Percentiles rank a stretch among this genome's conserved stretches.
These are phyloP conservation scores for Diaporthe amygdali DNA, from an alignment of 2,329 filamentous ascomycete species.

Conservation along the genomic window DNA sequence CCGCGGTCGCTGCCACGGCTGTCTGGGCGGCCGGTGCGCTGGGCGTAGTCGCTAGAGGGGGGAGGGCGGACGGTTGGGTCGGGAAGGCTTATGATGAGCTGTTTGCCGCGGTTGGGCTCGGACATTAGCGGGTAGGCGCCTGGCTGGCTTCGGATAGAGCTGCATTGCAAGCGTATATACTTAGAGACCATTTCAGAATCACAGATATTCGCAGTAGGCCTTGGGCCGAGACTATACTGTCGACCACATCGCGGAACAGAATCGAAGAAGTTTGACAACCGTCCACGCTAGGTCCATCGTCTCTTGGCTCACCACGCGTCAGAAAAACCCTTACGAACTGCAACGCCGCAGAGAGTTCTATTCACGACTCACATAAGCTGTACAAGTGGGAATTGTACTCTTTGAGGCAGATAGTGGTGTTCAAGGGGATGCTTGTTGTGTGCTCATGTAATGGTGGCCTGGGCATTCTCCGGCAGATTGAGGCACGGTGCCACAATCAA, in stretches of 20 bases:
- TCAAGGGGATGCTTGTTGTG: no score
- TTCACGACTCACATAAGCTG: no score
- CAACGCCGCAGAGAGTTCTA: no score
- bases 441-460: not conserved
- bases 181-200: not conserved
- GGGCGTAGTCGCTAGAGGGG: conserved; percentile 76
- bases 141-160: not conserved
- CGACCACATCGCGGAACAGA: no score
- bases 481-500: not conserved
- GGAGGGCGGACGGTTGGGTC: conserved; percentile 76
- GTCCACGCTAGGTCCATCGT: no score
- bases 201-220: not conserved
- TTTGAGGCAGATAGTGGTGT: no score
- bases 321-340: no score
- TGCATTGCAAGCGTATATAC: conserved; percentile 8
- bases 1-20: conserved; percentile 60
- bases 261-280: no score
- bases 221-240: not conserved
- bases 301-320: no score
- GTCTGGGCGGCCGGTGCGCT: conserved; percentile 86
- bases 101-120: conserved; percentile 40
- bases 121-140: not conserved
- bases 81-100: conserved; percentile 80
- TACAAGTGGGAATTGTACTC: no score
- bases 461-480: no score